phyloP scores from a whole-genome alignment of 345 rosid genomes.

The Eucalyptus marginata region DNA sequence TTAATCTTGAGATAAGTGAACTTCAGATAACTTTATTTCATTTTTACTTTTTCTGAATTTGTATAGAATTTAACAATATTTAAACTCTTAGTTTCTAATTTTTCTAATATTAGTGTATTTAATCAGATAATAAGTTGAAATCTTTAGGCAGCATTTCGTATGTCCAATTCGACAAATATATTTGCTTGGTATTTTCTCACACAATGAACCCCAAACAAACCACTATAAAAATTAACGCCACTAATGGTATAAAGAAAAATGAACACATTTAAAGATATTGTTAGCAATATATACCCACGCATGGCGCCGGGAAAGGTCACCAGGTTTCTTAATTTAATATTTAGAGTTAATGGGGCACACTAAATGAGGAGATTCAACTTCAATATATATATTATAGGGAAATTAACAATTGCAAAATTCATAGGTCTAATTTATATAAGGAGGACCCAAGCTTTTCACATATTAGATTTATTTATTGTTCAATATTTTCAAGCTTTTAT shows the following conservation, averaged over 20 bases:
- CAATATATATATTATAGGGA: background rate
- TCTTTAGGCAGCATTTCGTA: background rate
- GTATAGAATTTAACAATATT: background rate
- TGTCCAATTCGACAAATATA: background rate
- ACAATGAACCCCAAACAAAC: background rate
- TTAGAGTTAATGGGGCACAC: background rate
- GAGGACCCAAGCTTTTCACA: background rate
- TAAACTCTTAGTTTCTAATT: background rate
- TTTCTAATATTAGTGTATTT: background rate
- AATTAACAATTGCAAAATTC: background rate
- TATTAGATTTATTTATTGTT: background rate
- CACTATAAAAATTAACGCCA: background rate
- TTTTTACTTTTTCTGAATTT: background rate
- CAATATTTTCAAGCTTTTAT: background rate
- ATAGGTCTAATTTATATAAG: background rate
- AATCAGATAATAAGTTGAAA: background rate
- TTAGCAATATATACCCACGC: background rate
- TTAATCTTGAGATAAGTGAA: background rate
- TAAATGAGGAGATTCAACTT: background rate
- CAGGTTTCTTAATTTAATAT: background rate
- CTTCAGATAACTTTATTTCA: too few species aligned
- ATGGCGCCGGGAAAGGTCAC: background rate
- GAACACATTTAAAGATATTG: background rate
- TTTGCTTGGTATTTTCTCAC: background rate
- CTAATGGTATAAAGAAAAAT: background rate